Percentiles rank a stretch among this genome's conserved stretches.
Evolutionary conservation across 1,284 basidiomycete genomes (phyloP).

Genomic region (Trichosporon ovoides): DNA sequence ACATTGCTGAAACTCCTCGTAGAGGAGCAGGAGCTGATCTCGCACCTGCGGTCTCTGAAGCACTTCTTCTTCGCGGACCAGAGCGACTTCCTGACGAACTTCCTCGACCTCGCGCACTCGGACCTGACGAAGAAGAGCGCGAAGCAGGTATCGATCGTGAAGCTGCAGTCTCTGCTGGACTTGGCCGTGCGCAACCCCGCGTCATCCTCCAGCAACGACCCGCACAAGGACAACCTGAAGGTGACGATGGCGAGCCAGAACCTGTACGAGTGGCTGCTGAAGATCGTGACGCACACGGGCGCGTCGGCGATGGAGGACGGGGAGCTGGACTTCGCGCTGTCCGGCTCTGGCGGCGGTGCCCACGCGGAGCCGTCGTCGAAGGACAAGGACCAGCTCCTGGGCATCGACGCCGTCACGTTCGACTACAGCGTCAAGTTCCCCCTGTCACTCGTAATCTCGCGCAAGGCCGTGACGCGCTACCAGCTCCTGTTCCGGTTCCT

Average conservation of each 20-base stretch:
- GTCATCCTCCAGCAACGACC: constrained; percentile 58
- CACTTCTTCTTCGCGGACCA: constrained; percentile 96
- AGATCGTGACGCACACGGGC: constrained; percentile 76
- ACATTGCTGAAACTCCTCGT: constrained; percentile 78
- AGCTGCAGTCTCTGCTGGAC: constrained; percentile 83
- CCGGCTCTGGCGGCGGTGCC: too few species aligned
- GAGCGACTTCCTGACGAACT: constrained; percentile 84
- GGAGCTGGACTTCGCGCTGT: constrained; percentile 47
- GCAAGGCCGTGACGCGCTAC: constrained; percentile 86
- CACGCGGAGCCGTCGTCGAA: constrained; percentile 12
- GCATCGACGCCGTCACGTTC: constrained; percentile 75
- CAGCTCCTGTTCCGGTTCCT: constrained; percentile 83
- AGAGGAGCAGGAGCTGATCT: constrained; percentile 77
- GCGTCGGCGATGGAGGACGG: constrained; percentile 54
- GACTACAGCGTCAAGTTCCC: constrained; percentile 93
- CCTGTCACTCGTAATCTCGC: constrained; percentile 85
- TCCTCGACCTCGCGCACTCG: constrained; percentile 73
- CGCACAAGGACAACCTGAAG: constrained; percentile 79
- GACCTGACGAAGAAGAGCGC: constrained; percentile 74
- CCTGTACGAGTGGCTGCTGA: constrained; percentile 83
- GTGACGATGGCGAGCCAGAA: constrained; percentile 72
- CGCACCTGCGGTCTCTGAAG: constrained; percentile 81
- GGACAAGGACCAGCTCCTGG: constrained; percentile 26
- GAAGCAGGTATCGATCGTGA: constrained; percentile 70
- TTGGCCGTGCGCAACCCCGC: constrained; percentile 66